Evolutionary conservation across 495 filamentous ascomycete species (phyloP).

Genomic region (Penicillium manginii): DNA sequence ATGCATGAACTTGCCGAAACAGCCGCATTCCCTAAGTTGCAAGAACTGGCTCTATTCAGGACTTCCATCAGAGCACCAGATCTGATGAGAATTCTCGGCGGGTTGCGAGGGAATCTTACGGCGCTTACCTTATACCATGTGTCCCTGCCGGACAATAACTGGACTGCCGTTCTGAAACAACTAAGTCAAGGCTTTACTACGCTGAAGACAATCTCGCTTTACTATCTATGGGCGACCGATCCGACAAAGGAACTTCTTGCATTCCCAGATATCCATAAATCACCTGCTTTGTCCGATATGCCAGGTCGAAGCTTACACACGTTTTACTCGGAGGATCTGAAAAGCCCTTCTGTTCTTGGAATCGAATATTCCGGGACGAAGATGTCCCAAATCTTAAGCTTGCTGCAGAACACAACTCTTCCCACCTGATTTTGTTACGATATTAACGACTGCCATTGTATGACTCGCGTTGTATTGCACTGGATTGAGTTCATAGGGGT

Average conservation of each 20-base stretch:
- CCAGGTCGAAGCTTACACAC: constrained; percentile 18
- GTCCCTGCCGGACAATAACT: constrained; percentile 22
- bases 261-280: constrained; percentile 28
- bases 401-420: constrained; percentile 17
- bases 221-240: constrained; percentile 29
- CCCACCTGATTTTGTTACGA: neutral
- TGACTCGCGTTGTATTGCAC: neutral
- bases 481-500: neutral
- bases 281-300: constrained; percentile 6
- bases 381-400: constrained; percentile 22
- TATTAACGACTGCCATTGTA: neutral
- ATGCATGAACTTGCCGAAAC: constrained; percentile 32
- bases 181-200: constrained; percentile 16
- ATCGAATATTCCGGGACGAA: constrained; percentile 31
- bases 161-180: constrained; percentile 20
- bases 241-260: constrained; percentile 22
- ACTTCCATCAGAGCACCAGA: constrained; percentile 22
- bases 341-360: constrained; percentile 23
- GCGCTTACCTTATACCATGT: constrained; percentile 28
- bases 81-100: constrained; percentile 20
- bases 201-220: constrained; percentile 25
- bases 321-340: constrained; percentile 26
- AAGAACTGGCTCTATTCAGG: constrained; percentile 30
- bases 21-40: constrained; percentile 21
- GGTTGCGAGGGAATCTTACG: constrained; percentile 17